phyloP scores from a whole-genome alignment of 1,284 basidiomycete species.

The Cystobasidiaceae sp. region DNA sequence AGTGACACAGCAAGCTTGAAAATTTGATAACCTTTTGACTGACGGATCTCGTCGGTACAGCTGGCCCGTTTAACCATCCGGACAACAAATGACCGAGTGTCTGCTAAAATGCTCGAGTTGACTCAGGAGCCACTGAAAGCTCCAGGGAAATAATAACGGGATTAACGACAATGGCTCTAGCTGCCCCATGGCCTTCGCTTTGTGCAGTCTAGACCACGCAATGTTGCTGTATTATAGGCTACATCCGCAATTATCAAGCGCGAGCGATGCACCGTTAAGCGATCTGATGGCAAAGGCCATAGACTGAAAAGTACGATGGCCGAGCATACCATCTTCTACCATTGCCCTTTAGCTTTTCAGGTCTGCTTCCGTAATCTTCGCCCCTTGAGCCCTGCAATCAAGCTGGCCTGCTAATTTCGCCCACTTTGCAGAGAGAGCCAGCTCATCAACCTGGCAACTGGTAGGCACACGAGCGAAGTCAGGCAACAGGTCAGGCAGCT shows the following conservation, averaged over 20 bases:
- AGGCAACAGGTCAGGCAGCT: not conserved
- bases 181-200: too few species aligned
- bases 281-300: too few species aligned
- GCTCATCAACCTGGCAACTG: not conserved
- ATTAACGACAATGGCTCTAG: not conserved
- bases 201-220: too few species aligned
- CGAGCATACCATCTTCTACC: too few species aligned
- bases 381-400: too few species aligned
- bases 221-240: too few species aligned
- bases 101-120: conserved; percentile 61
- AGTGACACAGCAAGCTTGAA: conserved; percentile 41
- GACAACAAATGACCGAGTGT: conserved; percentile 90
- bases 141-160: not conserved
- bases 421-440: too few species aligned
- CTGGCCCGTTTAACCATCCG: conserved; percentile 88
- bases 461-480: not conserved
- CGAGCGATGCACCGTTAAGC: too few species aligned
- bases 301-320: too few species aligned
- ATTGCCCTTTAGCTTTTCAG: too few species aligned
- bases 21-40: not conserved
- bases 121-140: conserved; percentile 20
- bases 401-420: too few species aligned
- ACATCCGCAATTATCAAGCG: too few species aligned
- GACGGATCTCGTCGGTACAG: conserved; percentile 49
- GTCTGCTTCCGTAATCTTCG: not conserved